Evolutionary conservation across 495 filamentous ascomycete species (phyloP).

Genomic region (Penicillium cataractarum): DNA sequence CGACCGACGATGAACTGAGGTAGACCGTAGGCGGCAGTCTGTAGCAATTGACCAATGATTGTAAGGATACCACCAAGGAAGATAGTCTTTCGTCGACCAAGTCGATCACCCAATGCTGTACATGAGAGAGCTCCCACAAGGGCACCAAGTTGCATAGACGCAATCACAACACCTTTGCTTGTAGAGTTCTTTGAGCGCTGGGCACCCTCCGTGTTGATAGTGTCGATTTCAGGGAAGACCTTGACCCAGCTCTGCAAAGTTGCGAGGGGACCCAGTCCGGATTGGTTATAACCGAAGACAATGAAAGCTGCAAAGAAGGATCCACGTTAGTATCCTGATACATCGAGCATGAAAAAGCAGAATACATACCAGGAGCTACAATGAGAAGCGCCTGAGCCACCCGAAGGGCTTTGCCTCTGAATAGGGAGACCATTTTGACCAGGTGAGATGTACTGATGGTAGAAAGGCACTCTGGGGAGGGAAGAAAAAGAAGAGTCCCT

Average conservation of each 20-base stretch:
- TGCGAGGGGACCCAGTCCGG: slow-evolving; percentile 31
- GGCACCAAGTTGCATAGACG: slow-evolving; percentile 47
- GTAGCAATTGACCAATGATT: slow-evolving; percentile 56
- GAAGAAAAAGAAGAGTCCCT: neutral
- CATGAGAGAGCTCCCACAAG: slow-evolving; percentile 46
- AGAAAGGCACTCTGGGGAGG: neutral
- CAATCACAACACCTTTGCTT: slow-evolving; percentile 45
- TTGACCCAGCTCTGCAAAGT: slow-evolving; percentile 34
- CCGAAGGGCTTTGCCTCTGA: slow-evolving; percentile 24
- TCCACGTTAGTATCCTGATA: neutral
- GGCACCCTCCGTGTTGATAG: slow-evolving; percentile 34
- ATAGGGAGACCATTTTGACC: slow-evolving; percentile 2
- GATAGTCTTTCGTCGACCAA: slow-evolving; percentile 59
- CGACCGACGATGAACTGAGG: slow-evolving; percentile 45
- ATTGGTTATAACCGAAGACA: slow-evolving; percentile 41
- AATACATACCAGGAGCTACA: slow-evolving; percentile 33
- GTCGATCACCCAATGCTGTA: slow-evolving; percentile 46
- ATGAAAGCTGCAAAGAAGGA: slow-evolving; percentile 27
- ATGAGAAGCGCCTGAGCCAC: slow-evolving; percentile 37
- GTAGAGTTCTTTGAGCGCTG: slow-evolving; percentile 34
- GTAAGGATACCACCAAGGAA: slow-evolving; percentile 53
- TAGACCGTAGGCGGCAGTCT: slow-evolving; percentile 48
- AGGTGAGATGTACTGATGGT: neutral
- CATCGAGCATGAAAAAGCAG: neutral
- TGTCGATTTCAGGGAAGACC: slow-evolving; percentile 39